Base-by-base conservation (phyloP, 805 yeast species). In the Priceomyces castillae region DNA sequence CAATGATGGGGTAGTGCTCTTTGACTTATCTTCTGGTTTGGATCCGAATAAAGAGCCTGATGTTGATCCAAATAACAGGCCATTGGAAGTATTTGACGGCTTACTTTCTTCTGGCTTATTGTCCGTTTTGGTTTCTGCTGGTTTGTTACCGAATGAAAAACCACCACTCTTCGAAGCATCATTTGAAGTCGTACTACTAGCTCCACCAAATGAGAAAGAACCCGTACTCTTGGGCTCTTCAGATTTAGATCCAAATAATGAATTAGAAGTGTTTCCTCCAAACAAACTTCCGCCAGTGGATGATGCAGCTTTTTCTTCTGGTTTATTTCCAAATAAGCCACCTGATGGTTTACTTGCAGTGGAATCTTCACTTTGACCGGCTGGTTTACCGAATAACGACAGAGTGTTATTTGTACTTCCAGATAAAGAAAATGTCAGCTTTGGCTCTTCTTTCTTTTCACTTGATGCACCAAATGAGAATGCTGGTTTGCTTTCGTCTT, bases 61-160 rank as follows among this genome's bases (percentile, higher is more conserved):
- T 20, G 37, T 22, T 34, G 37, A 34, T 6, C 37, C 37, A 9
- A 28, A 11, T n/a, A 28, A 28, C 31, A 28, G 31, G 5, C 31
- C 31, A 22, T 22, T 22, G 9, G 25, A 7, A 10, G 20, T 16
- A 34, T 20, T 18, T 34, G 25, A 9, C 9, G 37, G 15, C 14
- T 22, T 34, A 19, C 20, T n/a, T 16, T 33, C 5, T 9, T 46
- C 40, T 10, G 53, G 51, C 28, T 46, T 44, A 7, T 34, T 19
- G 10, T 34, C 47, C 4, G 47, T 50, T 26, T 42, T 48, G 33
- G 44, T 44, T 15, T 49, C 54, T 9, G 40, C 56, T 31, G 42
- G 42, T 26, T 41, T 53, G 15, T 50, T 39, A 30, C 58, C 53
- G 37, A 66, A 48, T 3, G 48, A 40, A 19, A 50, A 41, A 28